Base-by-base conservation (phyloP, 306 rosid genomes). In the Hippophae gyantsensis region DNA sequence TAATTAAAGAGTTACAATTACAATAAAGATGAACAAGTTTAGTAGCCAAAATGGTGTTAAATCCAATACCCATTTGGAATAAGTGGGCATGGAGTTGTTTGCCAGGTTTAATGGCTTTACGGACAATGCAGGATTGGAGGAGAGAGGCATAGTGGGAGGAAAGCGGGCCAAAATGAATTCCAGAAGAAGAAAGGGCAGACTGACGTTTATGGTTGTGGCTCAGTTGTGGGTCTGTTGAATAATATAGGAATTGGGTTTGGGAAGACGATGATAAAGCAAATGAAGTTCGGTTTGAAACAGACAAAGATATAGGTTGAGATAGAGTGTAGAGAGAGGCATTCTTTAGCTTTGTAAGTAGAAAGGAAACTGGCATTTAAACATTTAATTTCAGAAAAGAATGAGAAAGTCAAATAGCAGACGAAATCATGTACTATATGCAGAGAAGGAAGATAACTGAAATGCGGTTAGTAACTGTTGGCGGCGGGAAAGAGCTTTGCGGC, bases 71-170 rank as follows among this genome's bases (percentile, higher is more conserved):
- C 86, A 75, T 47, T 48, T 77, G 95, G 48, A 10, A 84, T 3
- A 86, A 43, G 6, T 57, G 95, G 8, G 82, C 88, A 44, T 86
- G 90, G 43, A 84, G 77, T 68, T 86, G 86, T 61, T 75, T 81
- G 14, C 88, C 88, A 3, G 88, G 88, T 13, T 61, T 44, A 18
- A 86, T 73, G 6, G 69, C 86, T 62, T 86, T 84, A 13, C 70
- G 66, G 9, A 62, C 53, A 7, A 84, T 58, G 10, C 95, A 86
- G 12, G 82, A 81, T 55, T 79, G 81, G 56, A 84, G 81, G 51
- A 76, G 76, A 59, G 80, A 67, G 42, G 74, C 63, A 55, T 73
- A 78, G 53, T 58, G 52, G 68, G 77, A 68, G 10, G 61, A 13
- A 3, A 62, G 48, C 62, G 64, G 52, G 9, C 64, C 43, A 8